Evolutionary conservation across 2,329 filamentous ascomycete species (phyloP).

Genomic region (Pyrenophora tritici-repentis): DNA sequence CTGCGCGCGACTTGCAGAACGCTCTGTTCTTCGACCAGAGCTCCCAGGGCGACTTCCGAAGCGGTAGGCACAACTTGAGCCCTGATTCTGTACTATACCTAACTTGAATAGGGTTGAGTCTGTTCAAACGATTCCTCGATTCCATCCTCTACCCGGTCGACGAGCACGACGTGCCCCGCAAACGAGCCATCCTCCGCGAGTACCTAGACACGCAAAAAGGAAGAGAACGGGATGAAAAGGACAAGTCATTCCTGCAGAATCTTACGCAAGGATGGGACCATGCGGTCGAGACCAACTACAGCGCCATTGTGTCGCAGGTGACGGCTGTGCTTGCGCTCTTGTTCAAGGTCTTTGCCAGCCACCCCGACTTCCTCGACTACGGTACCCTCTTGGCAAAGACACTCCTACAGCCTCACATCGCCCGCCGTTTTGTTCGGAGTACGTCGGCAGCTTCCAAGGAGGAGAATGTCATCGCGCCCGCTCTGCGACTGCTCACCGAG

Average conservation of each 20-base stretch:
- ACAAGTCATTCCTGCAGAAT: constrained; percentile 71
- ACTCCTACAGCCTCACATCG: constrained; percentile 77
- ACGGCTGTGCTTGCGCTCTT: constrained; percentile 81
- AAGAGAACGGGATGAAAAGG: constrained; percentile 57
- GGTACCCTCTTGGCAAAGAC: constrained; percentile 81
- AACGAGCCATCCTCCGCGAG: constrained; percentile 67
- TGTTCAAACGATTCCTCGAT: constrained; percentile 74
- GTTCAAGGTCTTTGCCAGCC: constrained; percentile 74
- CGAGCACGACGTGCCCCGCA: constrained; percentile 53
- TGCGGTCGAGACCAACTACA: constrained; percentile 78
- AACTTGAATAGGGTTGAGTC: constrained; percentile 61
- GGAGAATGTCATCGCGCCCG: constrained; percentile 86
- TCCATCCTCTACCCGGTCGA: constrained; percentile 60
- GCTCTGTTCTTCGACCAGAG: constrained; percentile 46
- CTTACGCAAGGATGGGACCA: constrained; percentile 88
- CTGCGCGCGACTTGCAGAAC: constrained; percentile 44
- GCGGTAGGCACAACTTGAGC: constrained; percentile 22
- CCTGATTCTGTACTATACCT: constrained; percentile 3
- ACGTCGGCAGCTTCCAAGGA: constrained; percentile 81
- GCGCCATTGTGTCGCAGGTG: constrained; percentile 78
- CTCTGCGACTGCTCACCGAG: constrained; percentile 82
- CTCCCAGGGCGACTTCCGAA: constrained; percentile 35
- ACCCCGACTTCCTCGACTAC: constrained; percentile 74
- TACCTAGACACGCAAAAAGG: constrained; percentile 68
- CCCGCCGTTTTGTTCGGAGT: constrained; percentile 79